A percentile compares a stretch with the other conserved stretches of the same genome.
Evolutionary conservation across 805 yeast species (phyloP).

Genomic region (Ogataea pini): DNA sequence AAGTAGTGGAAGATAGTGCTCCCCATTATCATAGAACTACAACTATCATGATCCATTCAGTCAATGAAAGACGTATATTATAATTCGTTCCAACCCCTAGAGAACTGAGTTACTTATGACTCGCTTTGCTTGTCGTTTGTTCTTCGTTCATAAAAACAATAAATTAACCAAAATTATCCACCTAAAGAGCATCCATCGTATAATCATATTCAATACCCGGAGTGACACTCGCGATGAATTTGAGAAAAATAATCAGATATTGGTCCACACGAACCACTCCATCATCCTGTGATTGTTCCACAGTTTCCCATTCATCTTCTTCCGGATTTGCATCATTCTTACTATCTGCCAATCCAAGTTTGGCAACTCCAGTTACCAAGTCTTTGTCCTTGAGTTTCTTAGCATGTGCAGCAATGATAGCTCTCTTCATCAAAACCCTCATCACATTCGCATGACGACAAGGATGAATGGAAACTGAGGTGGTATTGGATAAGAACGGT

Average conservation of each 20-base stretch:
- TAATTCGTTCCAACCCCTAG: too few relatives aligned
- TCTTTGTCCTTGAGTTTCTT: constrained; percentile 35
- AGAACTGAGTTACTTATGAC: background rate
- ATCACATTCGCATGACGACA: constrained; percentile 94
- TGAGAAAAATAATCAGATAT: constrained; percentile 83
- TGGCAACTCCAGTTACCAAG: constrained; percentile 45
- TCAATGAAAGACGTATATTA: too few relatives aligned
- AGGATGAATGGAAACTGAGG: constrained; percentile 91
- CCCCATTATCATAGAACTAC: too few relatives aligned
- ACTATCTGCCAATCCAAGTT: constrained; percentile 46
- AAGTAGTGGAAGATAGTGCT: too few relatives aligned
- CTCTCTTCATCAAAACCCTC: constrained; percentile 80
- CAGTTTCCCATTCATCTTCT: constrained; percentile 56
- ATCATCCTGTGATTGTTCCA: constrained; percentile 35
- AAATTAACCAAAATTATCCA: background rate
- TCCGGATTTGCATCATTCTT: constrained; percentile 25
- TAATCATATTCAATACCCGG: constrained; percentile 98
- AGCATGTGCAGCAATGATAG: constrained; percentile 48
- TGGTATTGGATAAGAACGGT: constrained; percentile 75
- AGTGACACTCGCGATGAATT: constrained; percentile 94
- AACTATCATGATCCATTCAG: too few relatives aligned
- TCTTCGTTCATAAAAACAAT: background rate
- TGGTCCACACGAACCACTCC: constrained; percentile 79
- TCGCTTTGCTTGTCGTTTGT: background rate
- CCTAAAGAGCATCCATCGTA: constrained; percentile 90